Conservation (phyloP, 2,329 filamentous ascomycete species). For the Cytospora mali region DNA sequence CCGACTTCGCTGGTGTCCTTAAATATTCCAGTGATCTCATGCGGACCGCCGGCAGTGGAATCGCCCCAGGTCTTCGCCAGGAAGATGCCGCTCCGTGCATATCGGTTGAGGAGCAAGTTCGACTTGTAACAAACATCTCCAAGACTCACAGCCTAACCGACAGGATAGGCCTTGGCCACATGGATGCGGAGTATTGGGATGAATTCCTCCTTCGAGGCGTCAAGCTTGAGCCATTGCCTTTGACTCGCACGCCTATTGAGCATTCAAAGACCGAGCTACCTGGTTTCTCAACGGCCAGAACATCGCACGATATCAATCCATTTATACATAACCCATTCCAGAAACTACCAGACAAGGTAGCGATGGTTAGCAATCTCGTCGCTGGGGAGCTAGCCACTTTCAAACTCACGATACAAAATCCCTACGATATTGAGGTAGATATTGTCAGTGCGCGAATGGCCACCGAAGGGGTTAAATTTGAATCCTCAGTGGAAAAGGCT, state of each 20-base stretch:
- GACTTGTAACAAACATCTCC: slow-evolving; percentile 81
- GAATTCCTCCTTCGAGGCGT: slow-evolving; percentile 86
- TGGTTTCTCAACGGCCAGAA: slow-evolving; percentile 51
- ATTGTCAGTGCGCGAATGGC: slow-evolving; percentile 80
- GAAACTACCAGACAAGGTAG: slow-evolving; percentile 63
- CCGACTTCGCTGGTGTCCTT: slow-evolving; percentile 88
- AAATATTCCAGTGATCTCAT: slow-evolving; percentile 84
- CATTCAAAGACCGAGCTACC: slow-evolving; percentile 62
- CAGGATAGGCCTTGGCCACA: slow-evolving; percentile 69
- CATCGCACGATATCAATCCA: slow-evolving; percentile 70
- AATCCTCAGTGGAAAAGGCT: slow-evolving; percentile 64
- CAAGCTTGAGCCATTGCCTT: slow-evolving; percentile 65
- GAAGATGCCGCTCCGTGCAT: slow-evolving; percentile 73
- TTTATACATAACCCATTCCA: slow-evolving; percentile 96
- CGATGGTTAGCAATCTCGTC: slow-evolving; percentile 71
- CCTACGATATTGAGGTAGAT: slow-evolving; percentile 89
- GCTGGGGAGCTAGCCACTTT: slow-evolving; percentile 78
- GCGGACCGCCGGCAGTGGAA: slow-evolving; percentile 77
- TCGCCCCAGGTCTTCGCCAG: slow-evolving; percentile 70
- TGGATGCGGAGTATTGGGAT: slow-evolving; percentile 92
- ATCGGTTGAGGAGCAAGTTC: slow-evolving; percentile 79
- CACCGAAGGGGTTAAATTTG: slow-evolving; percentile 72
- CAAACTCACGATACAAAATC: slow-evolving; percentile 85
- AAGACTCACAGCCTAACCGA: slow-evolving; percentile 79
- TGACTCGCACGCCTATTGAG: slow-evolving; percentile 64